Evolutionary conservation across 768 basidiomycete genomes (phyloP), one percentile per base, ranked within the genome.

Genomic region (Pulveroboletus ravenelii): DNA sequence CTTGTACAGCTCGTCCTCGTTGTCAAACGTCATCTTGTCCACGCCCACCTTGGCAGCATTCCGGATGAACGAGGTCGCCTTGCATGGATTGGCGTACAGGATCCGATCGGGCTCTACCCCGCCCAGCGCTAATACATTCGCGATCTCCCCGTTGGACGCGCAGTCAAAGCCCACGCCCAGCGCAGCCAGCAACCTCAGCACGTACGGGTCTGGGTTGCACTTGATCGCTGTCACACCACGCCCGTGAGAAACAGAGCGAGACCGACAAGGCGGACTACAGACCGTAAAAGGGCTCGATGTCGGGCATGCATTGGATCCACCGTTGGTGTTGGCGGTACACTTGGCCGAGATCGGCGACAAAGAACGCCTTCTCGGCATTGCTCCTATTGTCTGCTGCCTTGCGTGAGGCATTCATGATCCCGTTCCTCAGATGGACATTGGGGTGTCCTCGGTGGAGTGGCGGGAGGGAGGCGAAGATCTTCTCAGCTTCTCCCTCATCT

Each of bases 41-140:
- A 98, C 94, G 18, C 88, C 84, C 30, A 74, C 70, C 59, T 79
- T 82, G 37, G 84, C 84, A 14, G 96, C 89, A 59, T 82, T 80
- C 43, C 93, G 88, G 61, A 99, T 79, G 73, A 94, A 97, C 0
- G 93, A 95, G 10, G 81, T 78, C 2, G 96, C 90, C 73, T 99
- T 99, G 85, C 96, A 98, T 0, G 96, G 96, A 71, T 99, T 99
- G 56, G 96, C 96, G 62, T 93, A 99, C 65, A 98, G 91, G 76
- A 99, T 88, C 51, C 87, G 80, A 47, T 80, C 78, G 5, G 94
- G 84, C 41, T 80, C 77, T 45, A 95, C 79, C 8, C 84, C 86
- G 5, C 86, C 85, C 4, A 93, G 69, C 10, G 71, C 71, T 23
- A 96, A 74, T 25, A 98, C 86, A 54, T 82, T 80, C 18, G 79